A percentile compares a stretch with the other conserved stretches of the same genome.
Evolutionary conservation across 1,284 basidiomycete species (phyloP).

Genomic region (Volvariella surrecta): DNA sequence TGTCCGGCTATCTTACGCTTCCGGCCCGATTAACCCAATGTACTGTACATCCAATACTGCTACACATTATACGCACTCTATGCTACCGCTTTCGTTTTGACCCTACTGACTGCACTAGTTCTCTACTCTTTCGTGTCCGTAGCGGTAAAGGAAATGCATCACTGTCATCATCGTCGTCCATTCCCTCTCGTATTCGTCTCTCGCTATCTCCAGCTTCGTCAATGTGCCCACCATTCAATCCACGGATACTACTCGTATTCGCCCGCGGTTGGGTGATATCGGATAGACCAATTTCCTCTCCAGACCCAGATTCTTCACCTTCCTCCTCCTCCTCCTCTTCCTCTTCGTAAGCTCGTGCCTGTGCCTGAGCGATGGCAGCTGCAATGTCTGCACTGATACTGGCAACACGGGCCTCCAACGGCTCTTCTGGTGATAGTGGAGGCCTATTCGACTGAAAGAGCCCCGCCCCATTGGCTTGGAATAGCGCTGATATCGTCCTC

Average conservation of each 20-base stretch:
- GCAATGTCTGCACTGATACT: constrained; percentile 69
- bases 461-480: constrained; percentile 31
- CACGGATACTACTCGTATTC: constrained; percentile 53
- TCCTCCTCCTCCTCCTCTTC: constrained; percentile 50
- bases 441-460: constrained; percentile 16
- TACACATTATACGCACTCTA: neutral
- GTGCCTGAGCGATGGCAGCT: constrained; percentile 61
- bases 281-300: constrained; percentile 34
- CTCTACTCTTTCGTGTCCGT: constrained; percentile 49
- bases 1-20: too few species aligned
- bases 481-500: constrained; percentile 58
- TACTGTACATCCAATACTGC: neutral
- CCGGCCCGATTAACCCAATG: too few species aligned
- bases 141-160: constrained; percentile 59
- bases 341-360: constrained; percentile 39
- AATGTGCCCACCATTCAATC: constrained; percentile 22
- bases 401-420: constrained; percentile 52
- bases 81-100: constrained; percentile 53
- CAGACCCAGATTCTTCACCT: constrained; percentile 39
- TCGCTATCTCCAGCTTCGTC: constrained; percentile 12
- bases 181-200: constrained; percentile 18
- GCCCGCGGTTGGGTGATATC: constrained; percentile 43
- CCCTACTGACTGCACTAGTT: constrained; percentile 35
- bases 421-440: constrained; percentile 25
- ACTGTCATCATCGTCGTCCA: constrained; percentile 48